Percentiles rank a stretch among this genome's conserved stretches.
These are phyloP conservation scores for Pholiota molesta DNA, from an alignment of 768 basidiomycete species.

Conservation along the genomic window DNA sequence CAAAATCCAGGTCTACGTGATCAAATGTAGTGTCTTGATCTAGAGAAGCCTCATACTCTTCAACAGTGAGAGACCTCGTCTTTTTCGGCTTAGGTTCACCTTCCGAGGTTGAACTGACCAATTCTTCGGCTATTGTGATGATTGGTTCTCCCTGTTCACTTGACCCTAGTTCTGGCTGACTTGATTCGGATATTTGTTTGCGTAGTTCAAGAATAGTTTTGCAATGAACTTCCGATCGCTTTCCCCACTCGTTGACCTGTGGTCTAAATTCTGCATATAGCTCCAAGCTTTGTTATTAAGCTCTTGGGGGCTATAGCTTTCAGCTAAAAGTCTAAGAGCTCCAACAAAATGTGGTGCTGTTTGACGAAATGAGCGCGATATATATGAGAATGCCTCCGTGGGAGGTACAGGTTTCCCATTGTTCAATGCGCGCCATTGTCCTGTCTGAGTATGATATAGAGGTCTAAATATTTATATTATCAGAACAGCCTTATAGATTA, in stretches of 20 bases:
- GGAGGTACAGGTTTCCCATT: conserved; percentile 73
- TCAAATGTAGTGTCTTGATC: conserved; percentile 52
- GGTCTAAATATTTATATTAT: conserved; percentile 52
- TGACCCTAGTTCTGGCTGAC: background rate
- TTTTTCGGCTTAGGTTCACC: conserved; percentile 43
- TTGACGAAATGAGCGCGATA: conserved; percentile 78
- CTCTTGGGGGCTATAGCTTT: conserved; percentile 58
- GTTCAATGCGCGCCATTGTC: conserved; percentile 84
- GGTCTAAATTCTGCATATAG: conserved; percentile 91
- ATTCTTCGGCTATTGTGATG: background rate
- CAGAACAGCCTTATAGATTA: background rate
- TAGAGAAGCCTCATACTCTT: conserved; percentile 55
- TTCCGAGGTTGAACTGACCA: background rate
- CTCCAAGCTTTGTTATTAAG: conserved; percentile 71
- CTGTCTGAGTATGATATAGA: conserved; percentile 68
- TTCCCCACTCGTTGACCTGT: conserved; percentile 81
- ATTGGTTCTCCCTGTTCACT: background rate
- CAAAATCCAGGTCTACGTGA: conserved; percentile 41
- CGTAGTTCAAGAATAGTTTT: conserved; percentile 66
- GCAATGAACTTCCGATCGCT: conserved; percentile 74
- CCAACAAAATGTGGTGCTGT: conserved; percentile 80
- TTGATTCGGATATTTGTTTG: conserved; percentile 25
- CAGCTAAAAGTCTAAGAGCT: conserved; percentile 68
- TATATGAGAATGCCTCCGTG: conserved; percentile 79
- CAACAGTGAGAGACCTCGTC: conserved; percentile 38